phyloP scores from a whole-genome alignment of 768 basidiomycete genomes.

The Clavaria fumosa region DNA sequence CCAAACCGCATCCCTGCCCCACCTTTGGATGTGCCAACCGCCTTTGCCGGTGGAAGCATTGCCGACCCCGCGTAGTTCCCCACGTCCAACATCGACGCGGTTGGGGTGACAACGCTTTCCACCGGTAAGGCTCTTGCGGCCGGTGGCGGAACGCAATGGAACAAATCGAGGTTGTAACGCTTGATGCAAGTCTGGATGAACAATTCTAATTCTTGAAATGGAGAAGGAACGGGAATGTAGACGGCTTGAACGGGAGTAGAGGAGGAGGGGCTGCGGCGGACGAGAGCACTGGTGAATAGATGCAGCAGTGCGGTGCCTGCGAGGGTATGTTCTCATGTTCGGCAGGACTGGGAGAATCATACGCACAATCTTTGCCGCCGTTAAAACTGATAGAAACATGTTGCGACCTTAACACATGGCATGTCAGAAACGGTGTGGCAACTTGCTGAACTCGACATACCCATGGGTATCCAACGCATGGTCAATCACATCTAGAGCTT shows the following conservation, averaged over 20 bases:
- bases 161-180: constrained; percentile 65
- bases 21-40: constrained; percentile 41
- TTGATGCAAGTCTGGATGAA: constrained; percentile 58
- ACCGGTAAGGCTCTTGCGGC: constrained; percentile 20
- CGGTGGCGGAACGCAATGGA: constrained; percentile 32
- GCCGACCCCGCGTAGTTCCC: constrained; percentile 13
- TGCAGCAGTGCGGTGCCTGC: constrained; percentile 91
- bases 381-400: constrained; percentile 87
- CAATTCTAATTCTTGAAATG: constrained; percentile 68
- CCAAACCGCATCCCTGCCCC: constrained; percentile 68
- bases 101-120: constrained; percentile 30
- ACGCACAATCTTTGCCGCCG: constrained; percentile 94
- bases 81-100: constrained; percentile 11
- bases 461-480: constrained; percentile 60
- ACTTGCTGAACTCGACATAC: constrained; percentile 31
- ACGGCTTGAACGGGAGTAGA: constrained; percentile 41
- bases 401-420: constrained; percentile 34
- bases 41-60: constrained; percentile 20
- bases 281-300: constrained; percentile 64
- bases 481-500: constrained; percentile 76
- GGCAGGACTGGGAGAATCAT: constrained; percentile 1
- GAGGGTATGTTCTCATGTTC: constrained; percentile 1
- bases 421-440: constrained; percentile 9
- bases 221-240: constrained; percentile 83
- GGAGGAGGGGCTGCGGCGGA: constrained; percentile 23